Evolutionary conservation across 2,329 filamentous ascomycete species (phyloP).

Genomic region (Aspergillus tamarii): DNA sequence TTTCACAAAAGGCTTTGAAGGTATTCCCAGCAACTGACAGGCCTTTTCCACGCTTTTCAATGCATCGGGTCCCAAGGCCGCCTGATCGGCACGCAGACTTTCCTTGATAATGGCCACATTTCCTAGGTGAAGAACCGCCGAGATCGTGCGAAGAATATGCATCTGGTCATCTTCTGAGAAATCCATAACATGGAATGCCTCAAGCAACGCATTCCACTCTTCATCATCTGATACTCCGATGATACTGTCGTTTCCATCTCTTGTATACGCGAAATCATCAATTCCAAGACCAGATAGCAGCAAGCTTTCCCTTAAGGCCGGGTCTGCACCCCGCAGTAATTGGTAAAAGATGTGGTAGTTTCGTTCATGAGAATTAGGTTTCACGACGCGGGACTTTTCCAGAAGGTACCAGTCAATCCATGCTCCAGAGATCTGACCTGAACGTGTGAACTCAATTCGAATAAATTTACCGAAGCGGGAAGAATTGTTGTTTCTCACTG

Average conservation of each 20-base stretch:
- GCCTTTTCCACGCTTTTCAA: conserved; percentile 75
- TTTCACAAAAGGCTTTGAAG: conserved; percentile 81
- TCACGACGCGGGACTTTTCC: conserved; percentile 96
- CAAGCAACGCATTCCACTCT: conserved; percentile 87
- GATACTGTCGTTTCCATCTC: conserved; percentile 88
- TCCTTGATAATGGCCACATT: conserved; percentile 91
- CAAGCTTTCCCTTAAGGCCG: conserved; percentile 73
- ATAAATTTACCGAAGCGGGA: conserved; percentile 99
- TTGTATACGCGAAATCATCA: conserved; percentile 89
- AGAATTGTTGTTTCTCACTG: conserved; percentile 96
- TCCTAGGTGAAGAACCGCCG: conserved; percentile 88
- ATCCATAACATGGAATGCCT: conserved; percentile 93
- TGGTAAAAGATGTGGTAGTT: conserved; percentile 99
- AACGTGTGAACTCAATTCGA: conserved; percentile 87
- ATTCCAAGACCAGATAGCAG: conserved; percentile 74
- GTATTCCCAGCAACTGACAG: conserved; percentile 82
- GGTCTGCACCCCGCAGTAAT: conserved; percentile 80
- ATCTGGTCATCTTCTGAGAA: conserved; percentile 83
- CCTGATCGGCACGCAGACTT: conserved; percentile 88
- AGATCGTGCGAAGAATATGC: conserved; percentile 82
- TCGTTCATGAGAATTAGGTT: conserved; percentile 81
- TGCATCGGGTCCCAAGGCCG: conserved; percentile 75
- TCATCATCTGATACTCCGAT: conserved; percentile 84
- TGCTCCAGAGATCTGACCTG: conserved; percentile 88
- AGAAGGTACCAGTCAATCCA: conserved; percentile 99